These are phyloP conservation scores for Neurospora hispaniola DNA, from an alignment of 495 filamentous ascomycete genomes.

Conservation along the genomic window DNA sequence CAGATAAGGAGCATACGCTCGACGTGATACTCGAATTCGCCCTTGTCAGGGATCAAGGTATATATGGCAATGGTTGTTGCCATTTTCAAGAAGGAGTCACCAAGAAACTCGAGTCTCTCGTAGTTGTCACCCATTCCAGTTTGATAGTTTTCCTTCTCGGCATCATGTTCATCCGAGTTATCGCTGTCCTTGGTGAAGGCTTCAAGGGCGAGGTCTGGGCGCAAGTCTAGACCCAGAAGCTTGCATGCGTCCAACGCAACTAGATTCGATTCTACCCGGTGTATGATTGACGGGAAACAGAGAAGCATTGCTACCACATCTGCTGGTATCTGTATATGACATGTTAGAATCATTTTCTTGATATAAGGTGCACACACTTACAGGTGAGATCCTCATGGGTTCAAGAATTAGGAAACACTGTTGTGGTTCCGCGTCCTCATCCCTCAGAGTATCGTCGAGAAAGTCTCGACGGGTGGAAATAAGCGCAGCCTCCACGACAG, in stretches of 20 bases:
- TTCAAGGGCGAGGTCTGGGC: conserved; percentile 65
- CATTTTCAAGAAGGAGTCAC: conserved; percentile 93
- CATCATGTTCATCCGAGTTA: conserved; percentile 69
- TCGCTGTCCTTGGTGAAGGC: conserved; percentile 93
- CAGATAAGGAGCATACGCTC: conserved; percentile 85
- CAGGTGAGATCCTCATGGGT: conserved; percentile 59
- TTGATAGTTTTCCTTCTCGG: conserved; percentile 62
- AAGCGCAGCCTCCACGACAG: conserved; percentile 65
- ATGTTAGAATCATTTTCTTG: conserved; percentile 9
- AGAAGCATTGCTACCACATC: conserved; percentile 54
- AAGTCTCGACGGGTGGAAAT: conserved; percentile 71
- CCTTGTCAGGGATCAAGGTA: conserved; percentile 58
- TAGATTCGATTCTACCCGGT: conserved; percentile 69
- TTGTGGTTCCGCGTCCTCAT: conserved; percentile 24
- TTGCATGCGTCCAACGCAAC: conserved; percentile 58
- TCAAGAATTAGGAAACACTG: conserved; percentile 40
- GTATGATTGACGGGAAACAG: conserved; percentile 73
- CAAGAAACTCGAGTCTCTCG: conserved; percentile 87
- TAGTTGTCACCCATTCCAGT: conserved; percentile 95
- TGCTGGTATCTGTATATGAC: conserved; percentile 47
- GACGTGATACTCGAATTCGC: conserved; percentile 85
- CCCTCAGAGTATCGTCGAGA: conserved; percentile 46
- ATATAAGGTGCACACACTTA: conserved; percentile 31
- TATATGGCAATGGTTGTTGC: conserved; percentile 82
- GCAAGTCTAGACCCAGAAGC: conserved; percentile 47